phyloP scores from a whole-genome alignment of 805 yeast species.

The Monosporozyma siamensis region DNA sequence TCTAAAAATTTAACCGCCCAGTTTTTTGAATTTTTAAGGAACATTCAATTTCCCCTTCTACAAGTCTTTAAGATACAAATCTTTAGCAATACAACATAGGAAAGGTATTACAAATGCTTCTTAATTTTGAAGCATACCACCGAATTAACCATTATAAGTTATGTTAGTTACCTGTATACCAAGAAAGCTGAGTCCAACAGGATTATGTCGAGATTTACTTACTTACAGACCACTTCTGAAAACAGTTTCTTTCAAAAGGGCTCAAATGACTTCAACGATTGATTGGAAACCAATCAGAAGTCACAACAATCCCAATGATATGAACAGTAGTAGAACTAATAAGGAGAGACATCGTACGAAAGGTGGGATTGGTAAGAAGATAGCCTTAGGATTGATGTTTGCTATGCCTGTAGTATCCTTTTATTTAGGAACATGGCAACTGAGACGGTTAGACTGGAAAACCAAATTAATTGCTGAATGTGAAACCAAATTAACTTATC shows the following conservation, averaged over 20 bases:
- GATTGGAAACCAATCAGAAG: conserved; percentile 80
- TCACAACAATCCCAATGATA: conserved; percentile 31
- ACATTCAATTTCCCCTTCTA: too few species aligned
- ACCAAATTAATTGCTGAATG: conserved; percentile 69
- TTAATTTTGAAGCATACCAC: too few species aligned
- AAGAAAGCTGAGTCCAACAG: too few species aligned
- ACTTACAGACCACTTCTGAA: too few species aligned
- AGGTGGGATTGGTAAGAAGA: conserved; percentile 18
- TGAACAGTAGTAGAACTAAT: conserved; percentile 18
- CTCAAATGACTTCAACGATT: conserved; percentile 55
- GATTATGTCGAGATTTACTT: too few species aligned
- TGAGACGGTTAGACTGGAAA: conserved; percentile 79
- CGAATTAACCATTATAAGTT: too few species aligned
- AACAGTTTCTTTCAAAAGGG: conserved; percentile 11
- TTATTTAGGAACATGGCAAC: conserved; percentile 90
- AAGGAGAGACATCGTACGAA: conserved; percentile 5
- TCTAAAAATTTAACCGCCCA: too few species aligned
- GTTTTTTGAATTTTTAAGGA: too few species aligned
- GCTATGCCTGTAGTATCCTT: conserved; percentile 86
- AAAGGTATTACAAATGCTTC: too few species aligned
- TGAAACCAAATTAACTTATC: conserved; percentile 70
- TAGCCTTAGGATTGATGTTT: conserved; percentile 33
- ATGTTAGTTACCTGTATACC: too few species aligned
- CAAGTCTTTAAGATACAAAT: too few species aligned
- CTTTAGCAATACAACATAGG: too few species aligned